A percentile compares a stretch with the other conserved stretches of the same genome.
Conservation (phyloP, 495 filamentous ascomycete species). For the Penicillium turbatum region DNA sequence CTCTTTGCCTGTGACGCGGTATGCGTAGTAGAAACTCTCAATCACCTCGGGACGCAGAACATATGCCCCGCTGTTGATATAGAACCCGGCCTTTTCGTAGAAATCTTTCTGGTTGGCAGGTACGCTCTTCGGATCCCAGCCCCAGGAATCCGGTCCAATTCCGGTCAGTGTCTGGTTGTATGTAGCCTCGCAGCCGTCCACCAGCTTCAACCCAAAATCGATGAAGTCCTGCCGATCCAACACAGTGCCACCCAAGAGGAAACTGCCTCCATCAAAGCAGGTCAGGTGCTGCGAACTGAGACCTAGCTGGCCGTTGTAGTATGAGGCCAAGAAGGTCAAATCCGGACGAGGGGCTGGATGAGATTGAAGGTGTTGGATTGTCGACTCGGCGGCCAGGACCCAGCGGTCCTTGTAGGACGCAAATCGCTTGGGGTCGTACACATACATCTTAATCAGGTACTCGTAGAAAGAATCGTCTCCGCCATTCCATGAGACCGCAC, state of each 20-base stretch:
- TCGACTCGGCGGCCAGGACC: slow-evolving; percentile 72
- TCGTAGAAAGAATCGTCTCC: slow-evolving; percentile 85
- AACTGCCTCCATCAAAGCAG: slow-evolving; percentile 84
- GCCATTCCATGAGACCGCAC: slow-evolving; percentile 71
- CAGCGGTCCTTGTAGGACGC: slow-evolving; percentile 64
- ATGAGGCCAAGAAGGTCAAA: slow-evolving; percentile 70
- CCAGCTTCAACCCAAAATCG: slow-evolving; percentile 70
- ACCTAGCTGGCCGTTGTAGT: slow-evolving; percentile 45
- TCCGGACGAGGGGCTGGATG: slow-evolving; percentile 66
- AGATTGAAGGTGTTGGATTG: slow-evolving; percentile 66
- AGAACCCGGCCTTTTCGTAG: slow-evolving; percentile 67
- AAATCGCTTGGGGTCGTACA: slow-evolving; percentile 70
- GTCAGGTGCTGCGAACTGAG: slow-evolving; percentile 63
- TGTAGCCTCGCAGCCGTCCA: slow-evolving; percentile 68
- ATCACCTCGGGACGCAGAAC: slow-evolving; percentile 79
- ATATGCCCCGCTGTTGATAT: slow-evolving; percentile 59
- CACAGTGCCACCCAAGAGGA: slow-evolving; percentile 77
- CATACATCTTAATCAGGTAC: slow-evolving; percentile 91
- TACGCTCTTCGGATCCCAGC: slow-evolving; percentile 55
- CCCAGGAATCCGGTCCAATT: slow-evolving; percentile 77
- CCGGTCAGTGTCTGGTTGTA: slow-evolving; percentile 63
- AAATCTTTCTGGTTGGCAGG: slow-evolving; percentile 51
- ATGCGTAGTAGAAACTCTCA: slow-evolving; percentile 87
- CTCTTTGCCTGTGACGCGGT: slow-evolving; percentile 65
- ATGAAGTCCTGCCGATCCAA: slow-evolving; percentile 60